A percentile compares a stretch with the other conserved stretches of the same genome.
Conservation (phyloP, 208 protist species). For the Acanthamoeba lenticulata region DNA sequence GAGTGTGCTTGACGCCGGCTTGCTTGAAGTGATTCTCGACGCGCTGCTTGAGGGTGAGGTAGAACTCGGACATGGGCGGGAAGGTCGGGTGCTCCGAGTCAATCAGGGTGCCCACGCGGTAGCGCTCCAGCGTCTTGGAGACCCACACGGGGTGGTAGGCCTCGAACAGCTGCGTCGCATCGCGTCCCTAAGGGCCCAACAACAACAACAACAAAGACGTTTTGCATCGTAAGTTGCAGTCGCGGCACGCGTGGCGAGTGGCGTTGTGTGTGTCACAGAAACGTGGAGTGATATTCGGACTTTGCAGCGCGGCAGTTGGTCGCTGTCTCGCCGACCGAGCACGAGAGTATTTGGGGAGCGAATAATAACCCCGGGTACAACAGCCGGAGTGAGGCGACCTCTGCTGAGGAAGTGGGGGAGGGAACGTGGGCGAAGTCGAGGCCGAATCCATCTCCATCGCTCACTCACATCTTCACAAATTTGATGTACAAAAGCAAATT, state of each 20-base stretch:
- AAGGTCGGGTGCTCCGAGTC: slow-evolving; percentile 38
- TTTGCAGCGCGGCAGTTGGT: not conserved
- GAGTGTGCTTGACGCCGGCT: slow-evolving; percentile 20
- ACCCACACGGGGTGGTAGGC: slow-evolving; percentile 51
- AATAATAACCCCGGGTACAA: not conserved
- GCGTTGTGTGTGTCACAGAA: not conserved
- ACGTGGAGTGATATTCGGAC: not conserved
- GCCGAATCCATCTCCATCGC: no score
- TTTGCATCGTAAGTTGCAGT: no score
- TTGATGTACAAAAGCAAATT: not conserved
- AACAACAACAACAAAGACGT: not conserved
- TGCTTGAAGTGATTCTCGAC: slow-evolving; percentile 53
- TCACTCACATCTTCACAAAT: no score
- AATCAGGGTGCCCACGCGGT: slow-evolving; percentile 28
- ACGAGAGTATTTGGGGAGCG: no score
- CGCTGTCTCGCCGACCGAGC: no score
- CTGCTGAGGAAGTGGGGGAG: no score
- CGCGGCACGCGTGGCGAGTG: not conserved
- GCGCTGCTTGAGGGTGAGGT: slow-evolving; percentile 61
- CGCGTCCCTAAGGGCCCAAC: not conserved
- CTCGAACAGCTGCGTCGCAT: slow-evolving; percentile 67
- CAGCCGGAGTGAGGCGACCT: not conserved
- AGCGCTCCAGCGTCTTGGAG: slow-evolving; percentile 62
- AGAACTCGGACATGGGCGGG: slow-evolving; percentile 64
- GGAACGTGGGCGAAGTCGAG: no score